These are phyloP conservation scores for Naganishia antarctica DNA, from an alignment of 768 basidiomycete species.

Conservation along the genomic window DNA sequence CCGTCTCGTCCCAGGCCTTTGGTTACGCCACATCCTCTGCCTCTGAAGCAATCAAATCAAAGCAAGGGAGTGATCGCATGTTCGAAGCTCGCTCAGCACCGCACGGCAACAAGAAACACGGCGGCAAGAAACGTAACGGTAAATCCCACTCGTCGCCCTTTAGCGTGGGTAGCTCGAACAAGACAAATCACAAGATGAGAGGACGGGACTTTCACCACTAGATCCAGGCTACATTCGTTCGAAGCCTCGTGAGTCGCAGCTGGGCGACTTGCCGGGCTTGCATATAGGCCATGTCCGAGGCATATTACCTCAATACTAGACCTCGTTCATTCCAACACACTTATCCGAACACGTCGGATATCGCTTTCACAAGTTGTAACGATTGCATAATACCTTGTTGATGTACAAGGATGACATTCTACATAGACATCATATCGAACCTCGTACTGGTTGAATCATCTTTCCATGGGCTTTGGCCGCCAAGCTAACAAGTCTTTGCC, in stretches of 20 bases:
- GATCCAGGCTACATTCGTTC: too few species aligned
- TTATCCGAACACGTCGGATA: neutral
- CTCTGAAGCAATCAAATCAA: neutral
- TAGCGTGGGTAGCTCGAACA: neutral
- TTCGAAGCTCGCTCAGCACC: conserved; percentile 4
- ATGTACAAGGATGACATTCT: neutral
- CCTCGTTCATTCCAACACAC: too few species aligned
- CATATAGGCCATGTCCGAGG: too few species aligned
- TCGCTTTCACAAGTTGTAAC: neutral
- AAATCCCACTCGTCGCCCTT: conserved; percentile 11
- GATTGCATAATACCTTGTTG: too few species aligned
- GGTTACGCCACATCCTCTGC: conserved; percentile 4
- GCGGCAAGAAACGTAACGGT: conserved; percentile 2
- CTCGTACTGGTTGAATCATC: too few species aligned
- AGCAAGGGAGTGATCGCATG: neutral
- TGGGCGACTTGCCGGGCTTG: too few species aligned
- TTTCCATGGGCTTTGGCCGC: conserved; percentile 15
- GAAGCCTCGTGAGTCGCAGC: too few species aligned
- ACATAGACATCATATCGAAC: neutral
- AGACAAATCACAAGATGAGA: neutral
- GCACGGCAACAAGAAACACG: neutral
- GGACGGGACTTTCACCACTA: neutral
- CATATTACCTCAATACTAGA: too few species aligned
- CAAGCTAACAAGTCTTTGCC: conserved; percentile 22
- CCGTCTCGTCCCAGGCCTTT: conserved; percentile 2